phyloP scores from a whole-genome alignment of 768 basidiomycete genomes.

The Suillus alpinus region DNA sequence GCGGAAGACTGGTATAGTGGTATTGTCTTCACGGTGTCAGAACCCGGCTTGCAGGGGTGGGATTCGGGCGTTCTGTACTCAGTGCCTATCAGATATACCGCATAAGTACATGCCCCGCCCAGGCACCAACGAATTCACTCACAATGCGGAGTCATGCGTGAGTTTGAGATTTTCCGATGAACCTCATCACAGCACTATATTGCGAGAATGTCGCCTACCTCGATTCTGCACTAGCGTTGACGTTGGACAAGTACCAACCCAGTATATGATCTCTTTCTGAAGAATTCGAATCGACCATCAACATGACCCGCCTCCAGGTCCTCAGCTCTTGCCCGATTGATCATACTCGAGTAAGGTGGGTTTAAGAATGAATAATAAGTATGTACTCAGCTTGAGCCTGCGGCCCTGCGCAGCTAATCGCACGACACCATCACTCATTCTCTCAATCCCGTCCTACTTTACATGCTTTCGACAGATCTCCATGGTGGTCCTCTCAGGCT shows the following conservation, averaged over 20 bases:
- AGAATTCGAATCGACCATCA: background rate
- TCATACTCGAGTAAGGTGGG: background rate
- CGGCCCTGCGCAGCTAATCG: no score
- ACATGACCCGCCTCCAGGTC: background rate
- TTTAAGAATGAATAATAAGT: background rate
- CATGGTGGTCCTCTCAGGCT: background rate
- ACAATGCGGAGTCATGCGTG: background rate
- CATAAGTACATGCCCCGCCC: background rate
- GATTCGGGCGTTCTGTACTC: background rate
- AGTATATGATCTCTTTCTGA: background rate
- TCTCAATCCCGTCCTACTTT: background rate
- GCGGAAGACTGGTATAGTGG: background rate
- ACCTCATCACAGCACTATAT: background rate
- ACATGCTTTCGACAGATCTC: background rate
- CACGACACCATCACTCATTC: background rate
- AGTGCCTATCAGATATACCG: background rate
- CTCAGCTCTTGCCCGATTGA: background rate
- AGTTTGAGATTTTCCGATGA: background rate
- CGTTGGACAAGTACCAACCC: no score
- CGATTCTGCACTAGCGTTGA: background rate
- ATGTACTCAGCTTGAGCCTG: background rate
- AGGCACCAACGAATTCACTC: background rate
- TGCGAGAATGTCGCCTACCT: background rate
- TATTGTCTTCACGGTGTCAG: background rate
- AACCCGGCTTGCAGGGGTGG: background rate